Base-by-base conservation (phyloP, 225 moss, liverwort and hornwort species). In the Rhytidiadelphus loreus region DNA sequence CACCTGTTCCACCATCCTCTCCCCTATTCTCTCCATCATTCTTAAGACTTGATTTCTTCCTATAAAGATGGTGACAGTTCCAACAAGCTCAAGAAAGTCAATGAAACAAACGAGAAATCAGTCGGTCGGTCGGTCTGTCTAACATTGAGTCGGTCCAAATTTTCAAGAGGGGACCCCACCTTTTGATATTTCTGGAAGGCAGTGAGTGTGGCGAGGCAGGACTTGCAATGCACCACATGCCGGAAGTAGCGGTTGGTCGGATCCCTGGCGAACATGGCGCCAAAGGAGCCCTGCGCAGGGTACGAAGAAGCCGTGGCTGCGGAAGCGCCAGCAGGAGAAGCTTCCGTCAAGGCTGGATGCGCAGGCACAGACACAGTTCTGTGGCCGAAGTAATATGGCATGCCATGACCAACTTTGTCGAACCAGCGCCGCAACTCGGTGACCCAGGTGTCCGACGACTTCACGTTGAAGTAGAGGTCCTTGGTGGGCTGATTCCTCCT, bases 341-440 rank as follows among this genome's bases (percentile, higher is more conserved):
- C 91, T 85, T 98, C 96, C 56, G 94, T 86, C 44, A 96, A 30
- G 30, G 98, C 96, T 8, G 95, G 91, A 39, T 58, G 86, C 66
- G 92, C 84, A 10, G 97, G 84, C 58, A 92, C 88, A 9, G 96
- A 93, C 16, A 92, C 8, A 1, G 91, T 90, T 18, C 78, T 88
- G 63, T 96, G 94, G 29, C 98, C 98, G 57, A 93, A 95, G 73
- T 95, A 96, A 53, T 96, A 96, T 2, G 98, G 98, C 95, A 98
- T 93, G 60, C 98, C 97, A 61, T 95, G 96, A 10, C 98, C 98
- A 5, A 89, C 90, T 33, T 92, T 94, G 83, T 98, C 96, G 56
- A 89, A 84, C 98, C 98, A 98, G 74, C 95, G 95, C 52, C 96
- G 90, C 63, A 94, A 88, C 87, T 98, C 98, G 8, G 92, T 82